These are phyloP conservation scores for Herpetomonas samuelpessoai DNA, from an alignment of 208 protist species.

Conservation along the genomic window DNA sequence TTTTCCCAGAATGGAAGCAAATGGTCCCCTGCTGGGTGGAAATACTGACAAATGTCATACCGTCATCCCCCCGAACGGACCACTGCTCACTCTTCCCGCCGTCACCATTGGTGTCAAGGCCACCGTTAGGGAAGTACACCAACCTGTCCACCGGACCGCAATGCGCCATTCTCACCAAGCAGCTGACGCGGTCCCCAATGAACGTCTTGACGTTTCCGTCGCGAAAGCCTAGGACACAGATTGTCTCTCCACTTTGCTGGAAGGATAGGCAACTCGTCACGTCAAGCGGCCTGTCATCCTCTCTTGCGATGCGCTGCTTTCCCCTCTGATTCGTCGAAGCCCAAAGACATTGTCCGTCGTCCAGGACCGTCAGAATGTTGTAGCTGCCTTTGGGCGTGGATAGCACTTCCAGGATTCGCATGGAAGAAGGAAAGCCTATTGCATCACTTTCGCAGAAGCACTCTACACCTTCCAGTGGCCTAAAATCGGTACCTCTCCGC, in stretches of 20 bases:
- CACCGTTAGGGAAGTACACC: constrained; percentile 19
- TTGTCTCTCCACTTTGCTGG: constrained; percentile 9
- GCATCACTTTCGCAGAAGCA: not conserved
- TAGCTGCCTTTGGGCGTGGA: constrained; percentile 1
- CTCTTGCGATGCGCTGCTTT: constrained; percentile 19
- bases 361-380: constrained; percentile 25
- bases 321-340: constrained; percentile 17
- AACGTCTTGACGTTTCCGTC: constrained; percentile 50
- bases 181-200: constrained; percentile 11
- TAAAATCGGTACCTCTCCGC: not conserved
- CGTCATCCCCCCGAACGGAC: constrained; percentile 20
- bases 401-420: not conserved
- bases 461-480: not conserved
- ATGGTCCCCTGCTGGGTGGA: constrained; percentile 57
- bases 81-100: not conserved
- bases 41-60: constrained; percentile 56
- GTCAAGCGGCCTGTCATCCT: constrained; percentile 26
- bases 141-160: constrained; percentile 35
- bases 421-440: not conserved
- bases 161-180: constrained; percentile 29
- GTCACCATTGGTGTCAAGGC: not conserved
- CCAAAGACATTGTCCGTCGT: constrained; percentile 30
- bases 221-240: constrained; percentile 36
- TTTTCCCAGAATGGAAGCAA: constrained; percentile 50
- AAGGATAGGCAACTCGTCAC: constrained; percentile 38